These are phyloP conservation scores for Termitomyces eurrhizus DNA, from an alignment of 768 basidiomycete species.

Conservation along the genomic window DNA sequence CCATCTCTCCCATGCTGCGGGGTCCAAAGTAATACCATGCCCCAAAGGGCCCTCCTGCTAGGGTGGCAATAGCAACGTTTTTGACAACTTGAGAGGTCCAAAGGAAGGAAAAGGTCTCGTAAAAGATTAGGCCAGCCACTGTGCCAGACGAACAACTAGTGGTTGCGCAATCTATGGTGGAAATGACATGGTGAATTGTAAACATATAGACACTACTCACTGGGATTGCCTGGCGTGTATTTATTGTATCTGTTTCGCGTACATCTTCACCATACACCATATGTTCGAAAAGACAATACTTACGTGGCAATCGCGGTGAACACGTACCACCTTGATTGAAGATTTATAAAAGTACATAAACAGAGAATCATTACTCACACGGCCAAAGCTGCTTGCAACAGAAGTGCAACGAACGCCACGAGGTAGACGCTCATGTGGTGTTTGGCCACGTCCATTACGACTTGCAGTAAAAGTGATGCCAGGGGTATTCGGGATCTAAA, in stretches of 20 bases:
- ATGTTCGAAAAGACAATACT: constrained; percentile 11
- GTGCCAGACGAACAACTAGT: constrained; percentile 63
- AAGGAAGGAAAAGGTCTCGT: constrained; percentile 75
- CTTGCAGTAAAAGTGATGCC: constrained; percentile 73
- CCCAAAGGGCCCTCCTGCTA: constrained; percentile 77
- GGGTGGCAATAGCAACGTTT: constrained; percentile 74
- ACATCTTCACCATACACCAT: neutral
- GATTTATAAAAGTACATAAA: constrained; percentile 1
- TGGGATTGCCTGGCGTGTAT: constrained; percentile 74
- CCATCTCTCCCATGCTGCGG: constrained; percentile 59
- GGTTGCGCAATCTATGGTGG: constrained; percentile 11
- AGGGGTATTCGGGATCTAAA: constrained; percentile 73
- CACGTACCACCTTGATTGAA: constrained; percentile 58
- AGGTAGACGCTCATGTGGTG: constrained; percentile 65
- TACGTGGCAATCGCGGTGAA: constrained; percentile 76
- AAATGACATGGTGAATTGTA: constrained; percentile 23
- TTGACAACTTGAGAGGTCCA: constrained; percentile 84
- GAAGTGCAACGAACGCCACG: constrained; percentile 69
- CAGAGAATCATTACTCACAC: constrained; percentile 41
- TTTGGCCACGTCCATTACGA: constrained; percentile 76
- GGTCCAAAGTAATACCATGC: constrained; percentile 88
- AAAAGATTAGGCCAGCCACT: constrained; percentile 78
- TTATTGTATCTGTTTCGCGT: constrained; percentile 43
- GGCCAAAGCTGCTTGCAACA: constrained; percentile 66
- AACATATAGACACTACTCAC: constrained; percentile 32